Evolutionary conservation across 805 yeast species (phyloP).

Genomic region (Hanseniaspora valbyensis): DNA sequence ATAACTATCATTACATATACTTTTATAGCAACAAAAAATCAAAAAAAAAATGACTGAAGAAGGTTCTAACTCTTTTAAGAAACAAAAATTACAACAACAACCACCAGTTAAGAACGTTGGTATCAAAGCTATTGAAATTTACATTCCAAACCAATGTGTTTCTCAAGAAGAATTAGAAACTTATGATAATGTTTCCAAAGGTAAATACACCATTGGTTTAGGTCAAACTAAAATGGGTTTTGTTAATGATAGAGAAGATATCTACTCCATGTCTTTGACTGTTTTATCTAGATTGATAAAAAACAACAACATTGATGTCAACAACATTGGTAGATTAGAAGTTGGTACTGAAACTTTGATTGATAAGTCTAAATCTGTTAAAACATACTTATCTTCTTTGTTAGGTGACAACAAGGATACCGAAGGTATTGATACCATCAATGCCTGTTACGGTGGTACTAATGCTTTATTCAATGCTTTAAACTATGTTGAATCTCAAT

Average conservation of each 20-base stretch:
- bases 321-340: constrained; percentile 82
- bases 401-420: constrained; percentile 79
- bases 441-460: constrained; percentile 99
- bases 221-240: constrained; percentile 98
- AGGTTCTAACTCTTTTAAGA: constrained; percentile 3
- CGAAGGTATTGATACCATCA: constrained; percentile 91
- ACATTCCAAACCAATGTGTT: constrained; percentile 75
- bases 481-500: constrained; percentile 90
- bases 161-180: constrained; percentile 80
- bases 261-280: constrained; percentile 89
- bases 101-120: constrained; percentile 69
- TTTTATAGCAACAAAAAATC: not conserved
- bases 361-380: constrained; percentile 94
- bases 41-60: constrained; percentile 5
- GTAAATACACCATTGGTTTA: constrained; percentile 95
- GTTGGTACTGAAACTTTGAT: constrained; percentile 96
- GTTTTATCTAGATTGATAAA: constrained; percentile 64
- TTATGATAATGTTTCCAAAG: constrained; percentile 75
- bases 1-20: no score
- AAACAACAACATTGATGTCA: constrained; percentile 73
- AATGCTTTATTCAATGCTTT: constrained; percentile 84
- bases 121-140: constrained; percentile 90
- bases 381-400: constrained; percentile 89
- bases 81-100: constrained; percentile 11
- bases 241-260: constrained; percentile 95